These are phyloP conservation scores for Tricladium varicosporioides DNA, from an alignment of 2,329 filamentous ascomycete species.

Conservation along the genomic window DNA sequence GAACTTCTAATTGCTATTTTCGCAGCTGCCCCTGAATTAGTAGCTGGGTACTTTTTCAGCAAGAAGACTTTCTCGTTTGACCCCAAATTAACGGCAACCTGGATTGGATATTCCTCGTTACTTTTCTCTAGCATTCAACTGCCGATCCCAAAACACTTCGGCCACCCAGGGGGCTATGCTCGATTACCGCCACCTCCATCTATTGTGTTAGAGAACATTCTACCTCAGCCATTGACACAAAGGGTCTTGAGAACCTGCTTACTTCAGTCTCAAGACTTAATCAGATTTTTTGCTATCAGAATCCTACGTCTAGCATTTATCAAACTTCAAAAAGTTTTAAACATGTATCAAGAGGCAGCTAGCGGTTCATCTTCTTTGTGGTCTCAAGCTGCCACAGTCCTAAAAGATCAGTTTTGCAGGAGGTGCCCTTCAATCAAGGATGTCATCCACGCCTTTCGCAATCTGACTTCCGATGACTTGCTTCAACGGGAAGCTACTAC, in stretches of 20 bases:
- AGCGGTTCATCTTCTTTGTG: constrained; percentile 51
- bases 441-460: constrained; percentile 70
- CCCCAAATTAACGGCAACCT: constrained; percentile 87
- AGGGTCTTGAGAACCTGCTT: constrained; percentile 78
- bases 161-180: constrained; percentile 61
- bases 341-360: constrained; percentile 42
- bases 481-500: constrained; percentile 78
- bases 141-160: constrained; percentile 70
- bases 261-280: constrained; percentile 73
- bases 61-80: constrained; percentile 83
- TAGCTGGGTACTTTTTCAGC: constrained; percentile 81
- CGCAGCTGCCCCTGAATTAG: constrained; percentile 75
- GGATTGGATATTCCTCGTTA: constrained; percentile 91
- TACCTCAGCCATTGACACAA: constrained; percentile 79
- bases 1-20: constrained; percentile 82
- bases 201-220: constrained; percentile 78
- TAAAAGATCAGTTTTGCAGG: constrained; percentile 73
- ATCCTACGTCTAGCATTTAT: constrained; percentile 75
- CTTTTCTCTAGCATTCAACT: constrained; percentile 78
- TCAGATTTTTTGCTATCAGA: constrained; percentile 80
- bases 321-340: constrained; percentile 59
- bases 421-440: constrained; percentile 81
- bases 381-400: constrained; percentile 64
- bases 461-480: constrained; percentile 64
- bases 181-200: constrained; percentile 73